A percentile compares a stretch with the other conserved stretches of the same genome.
phyloP scores from a whole-genome alignment of 345 rosid species.

The Erysimum cheiranthoides region DNA sequence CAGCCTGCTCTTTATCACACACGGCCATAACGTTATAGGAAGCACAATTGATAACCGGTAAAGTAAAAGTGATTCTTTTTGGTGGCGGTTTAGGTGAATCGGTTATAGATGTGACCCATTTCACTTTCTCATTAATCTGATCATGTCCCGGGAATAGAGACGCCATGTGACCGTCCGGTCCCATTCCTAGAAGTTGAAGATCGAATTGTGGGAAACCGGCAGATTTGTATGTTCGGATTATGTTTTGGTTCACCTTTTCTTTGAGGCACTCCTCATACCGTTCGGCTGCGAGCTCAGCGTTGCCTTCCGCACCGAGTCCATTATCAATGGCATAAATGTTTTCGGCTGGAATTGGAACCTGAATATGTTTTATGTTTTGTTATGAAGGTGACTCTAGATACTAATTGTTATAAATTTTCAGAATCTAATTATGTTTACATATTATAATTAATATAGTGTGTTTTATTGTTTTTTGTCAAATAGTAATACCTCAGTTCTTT shows the following conservation, averaged over 20 bases:
- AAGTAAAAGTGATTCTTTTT: slow-evolving; percentile 79
- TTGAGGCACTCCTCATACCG: slow-evolving; percentile 69
- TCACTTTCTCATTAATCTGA: slow-evolving; percentile 62
- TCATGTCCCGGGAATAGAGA: slow-evolving; percentile 80
- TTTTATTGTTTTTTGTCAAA: neutral
- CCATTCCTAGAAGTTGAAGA: slow-evolving; percentile 84
- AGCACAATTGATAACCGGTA: slow-evolving; percentile 80
- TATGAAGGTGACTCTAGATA: neutral
- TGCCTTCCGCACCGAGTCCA: slow-evolving; percentile 65
- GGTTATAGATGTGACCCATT: slow-evolving; percentile 78
- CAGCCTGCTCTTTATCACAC: slow-evolving; percentile 65
- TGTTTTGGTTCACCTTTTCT: slow-evolving; percentile 50
- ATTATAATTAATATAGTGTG: neutral
- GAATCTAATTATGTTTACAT: neutral
- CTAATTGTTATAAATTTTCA: neutral
- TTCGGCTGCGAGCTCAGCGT: slow-evolving; percentile 63
- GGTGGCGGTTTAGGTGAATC: slow-evolving; percentile 86
- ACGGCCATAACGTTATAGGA: slow-evolving; percentile 71
- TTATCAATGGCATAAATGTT: slow-evolving; percentile 78
- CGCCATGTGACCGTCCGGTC: slow-evolving; percentile 90
- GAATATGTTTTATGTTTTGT: neutral
- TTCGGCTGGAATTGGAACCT: slow-evolving; percentile 67
- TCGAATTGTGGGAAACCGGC: slow-evolving; percentile 77
- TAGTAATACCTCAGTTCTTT: neutral
- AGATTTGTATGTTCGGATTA: slow-evolving; percentile 48